These are phyloP conservation scores for Jaminaea rosea DNA, from an alignment of 1,284 basidiomycete species.

Conservation along the genomic window DNA sequence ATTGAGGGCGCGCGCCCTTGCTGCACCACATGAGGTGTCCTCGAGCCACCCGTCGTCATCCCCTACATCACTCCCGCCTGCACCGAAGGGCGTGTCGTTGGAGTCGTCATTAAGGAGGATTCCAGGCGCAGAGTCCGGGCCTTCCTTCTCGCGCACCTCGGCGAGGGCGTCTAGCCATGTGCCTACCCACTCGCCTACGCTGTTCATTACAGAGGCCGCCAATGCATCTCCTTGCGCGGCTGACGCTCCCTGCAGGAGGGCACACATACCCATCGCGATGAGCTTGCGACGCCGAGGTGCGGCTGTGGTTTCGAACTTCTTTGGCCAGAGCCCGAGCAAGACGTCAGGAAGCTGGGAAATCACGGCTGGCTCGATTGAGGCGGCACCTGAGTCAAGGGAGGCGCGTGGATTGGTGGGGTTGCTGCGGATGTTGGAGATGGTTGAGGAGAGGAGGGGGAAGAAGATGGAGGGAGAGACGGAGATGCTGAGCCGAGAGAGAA, in stretches of 20 bases:
- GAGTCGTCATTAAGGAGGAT: constrained; percentile 2
- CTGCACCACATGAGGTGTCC: constrained; percentile 32
- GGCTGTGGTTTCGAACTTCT: constrained; percentile 35
- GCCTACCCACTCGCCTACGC: too few species aligned
- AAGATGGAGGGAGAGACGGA: constrained; percentile 18
- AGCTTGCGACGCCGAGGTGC: constrained; percentile 26
- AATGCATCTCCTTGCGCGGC: too few species aligned
- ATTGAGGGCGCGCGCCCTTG: constrained; percentile 18
- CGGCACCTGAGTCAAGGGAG: too few species aligned
- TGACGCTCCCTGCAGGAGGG: not conserved
- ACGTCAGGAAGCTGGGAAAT: not conserved
- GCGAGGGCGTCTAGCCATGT: constrained; percentile 4
- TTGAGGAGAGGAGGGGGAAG: constrained; percentile 20
- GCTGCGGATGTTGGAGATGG: not conserved
- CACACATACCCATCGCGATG: not conserved
- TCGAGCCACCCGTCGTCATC: constrained; percentile 27
- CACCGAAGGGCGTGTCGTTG: not conserved
- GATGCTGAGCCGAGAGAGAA: constrained; percentile 33
- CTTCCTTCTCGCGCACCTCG: not conserved
- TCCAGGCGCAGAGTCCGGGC: not conserved
- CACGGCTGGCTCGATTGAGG: not conserved
- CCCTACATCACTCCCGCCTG: not conserved
- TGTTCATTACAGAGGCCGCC: too few species aligned
- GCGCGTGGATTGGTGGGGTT: too few species aligned
- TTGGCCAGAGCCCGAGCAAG: constrained; percentile 9